Evolutionary conservation across 2,329 filamentous ascomycete genomes (phyloP).

Genomic region (Myriosclerotinia curreyana): DNA sequence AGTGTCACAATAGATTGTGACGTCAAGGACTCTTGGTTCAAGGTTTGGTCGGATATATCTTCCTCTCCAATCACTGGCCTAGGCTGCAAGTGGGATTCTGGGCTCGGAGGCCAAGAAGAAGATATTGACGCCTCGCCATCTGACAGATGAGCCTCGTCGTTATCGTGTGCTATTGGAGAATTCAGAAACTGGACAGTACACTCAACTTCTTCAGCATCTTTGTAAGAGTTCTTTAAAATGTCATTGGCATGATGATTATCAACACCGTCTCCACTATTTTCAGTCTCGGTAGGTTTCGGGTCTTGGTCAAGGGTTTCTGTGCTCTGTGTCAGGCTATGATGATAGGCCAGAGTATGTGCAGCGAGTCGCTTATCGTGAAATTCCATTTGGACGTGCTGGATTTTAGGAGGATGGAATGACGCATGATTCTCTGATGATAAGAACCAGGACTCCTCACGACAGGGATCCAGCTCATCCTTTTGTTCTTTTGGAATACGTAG

Average conservation of each 20-base stretch:
- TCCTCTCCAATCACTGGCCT: not conserved
- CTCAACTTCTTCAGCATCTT: not conserved
- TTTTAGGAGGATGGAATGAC: conserved; percentile 40
- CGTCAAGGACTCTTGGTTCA: not conserved
- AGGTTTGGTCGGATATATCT: not conserved
- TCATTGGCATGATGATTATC: not conserved
- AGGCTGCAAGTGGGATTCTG: not conserved
- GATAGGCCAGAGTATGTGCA: not conserved
- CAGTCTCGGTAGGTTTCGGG: not conserved
- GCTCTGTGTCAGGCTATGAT: not conserved
- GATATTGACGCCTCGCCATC: not conserved
- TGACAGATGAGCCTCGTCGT: not conserved
- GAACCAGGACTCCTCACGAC: conserved; percentile 39
- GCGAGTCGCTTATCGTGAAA: conserved; percentile 22
- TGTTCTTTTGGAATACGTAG: conserved; percentile 50
- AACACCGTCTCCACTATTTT: not conserved
- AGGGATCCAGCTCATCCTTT: conserved; percentile 44
- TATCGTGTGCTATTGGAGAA: not conserved
- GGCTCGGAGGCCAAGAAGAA: not conserved
- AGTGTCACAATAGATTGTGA: not conserved
- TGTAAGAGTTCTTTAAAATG: not conserved
- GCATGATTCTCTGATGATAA: conserved; percentile 26
- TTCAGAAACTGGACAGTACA: not conserved
- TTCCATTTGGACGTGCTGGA: conserved; percentile 29
- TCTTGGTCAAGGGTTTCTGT: not conserved